Conservation (phyloP, 2,329 filamentous ascomycete genomes). For the Beauveria varroae region DNA sequence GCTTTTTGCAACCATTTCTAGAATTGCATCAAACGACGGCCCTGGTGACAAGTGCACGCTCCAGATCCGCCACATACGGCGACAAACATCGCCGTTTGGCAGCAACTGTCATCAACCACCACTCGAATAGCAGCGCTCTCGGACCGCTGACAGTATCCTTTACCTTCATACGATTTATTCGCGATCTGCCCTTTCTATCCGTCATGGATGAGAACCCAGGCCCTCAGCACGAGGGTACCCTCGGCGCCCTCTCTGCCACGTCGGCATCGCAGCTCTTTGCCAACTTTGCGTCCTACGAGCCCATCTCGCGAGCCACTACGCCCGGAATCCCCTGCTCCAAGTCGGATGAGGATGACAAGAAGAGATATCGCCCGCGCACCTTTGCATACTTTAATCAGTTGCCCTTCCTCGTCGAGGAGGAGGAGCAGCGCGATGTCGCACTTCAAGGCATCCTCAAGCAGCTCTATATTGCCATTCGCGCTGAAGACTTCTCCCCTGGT, state of each 20-base stretch:
- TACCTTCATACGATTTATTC: not conserved
- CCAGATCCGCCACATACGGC: not conserved
- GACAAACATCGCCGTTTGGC: not conserved
- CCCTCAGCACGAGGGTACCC: slow-evolving; percentile 23
- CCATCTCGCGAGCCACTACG: slow-evolving; percentile 79
- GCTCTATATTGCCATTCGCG: slow-evolving; percentile 83
- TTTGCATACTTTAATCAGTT: slow-evolving; percentile 89
- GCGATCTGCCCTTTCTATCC: not conserved
- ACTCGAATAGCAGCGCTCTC: not conserved
- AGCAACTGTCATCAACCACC: not conserved
- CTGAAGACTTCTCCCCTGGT: slow-evolving; percentile 89
- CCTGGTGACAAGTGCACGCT: not conserved
- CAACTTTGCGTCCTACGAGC: slow-evolving; percentile 46
- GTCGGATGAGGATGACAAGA: slow-evolving; percentile 44
- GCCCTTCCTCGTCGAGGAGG: slow-evolving; percentile 81
- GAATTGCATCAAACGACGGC: not conserved
- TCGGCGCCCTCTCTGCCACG: slow-evolving; percentile 25
- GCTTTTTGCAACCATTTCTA: not conserved
- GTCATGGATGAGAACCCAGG: slow-evolving; percentile 34
- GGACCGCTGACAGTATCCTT: not conserved
- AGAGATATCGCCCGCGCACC: slow-evolving; percentile 75
- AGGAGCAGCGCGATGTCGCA: slow-evolving; percentile 67
- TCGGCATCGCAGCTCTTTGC: slow-evolving; percentile 24
- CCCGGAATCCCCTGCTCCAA: slow-evolving; percentile 57
- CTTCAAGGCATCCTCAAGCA: slow-evolving; percentile 85